These are phyloP conservation scores for Calocybe gambosa DNA, from an alignment of 1,284 basidiomycete genomes.

Conservation along the genomic window DNA sequence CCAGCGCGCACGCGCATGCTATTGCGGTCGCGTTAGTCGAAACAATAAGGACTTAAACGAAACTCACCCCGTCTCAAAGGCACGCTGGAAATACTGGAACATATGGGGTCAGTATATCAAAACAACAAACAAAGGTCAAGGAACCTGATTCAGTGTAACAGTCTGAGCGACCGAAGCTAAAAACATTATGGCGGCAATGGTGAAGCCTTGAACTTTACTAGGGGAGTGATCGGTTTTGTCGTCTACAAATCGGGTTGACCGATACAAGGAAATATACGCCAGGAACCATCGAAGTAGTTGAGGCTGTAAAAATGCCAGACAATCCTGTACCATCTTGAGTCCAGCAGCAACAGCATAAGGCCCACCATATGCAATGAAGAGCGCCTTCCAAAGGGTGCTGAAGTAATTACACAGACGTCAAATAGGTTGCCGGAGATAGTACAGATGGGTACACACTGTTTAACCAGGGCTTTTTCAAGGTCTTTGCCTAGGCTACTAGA, in stretches of 20 bases:
- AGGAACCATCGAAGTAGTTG: constrained; percentile 82
- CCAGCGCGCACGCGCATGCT: constrained; percentile 88
- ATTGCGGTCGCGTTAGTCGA: not conserved
- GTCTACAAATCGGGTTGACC: constrained; percentile 36
- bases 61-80: constrained; percentile 66
- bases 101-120: not conserved
- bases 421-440: not conserved
- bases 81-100: constrained; percentile 74
- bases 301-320: constrained; percentile 81
- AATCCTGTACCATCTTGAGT: constrained; percentile 77
- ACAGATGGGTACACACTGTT: constrained; percentile 40
- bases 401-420: constrained; percentile 7
- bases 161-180: constrained; percentile 72
- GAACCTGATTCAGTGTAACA: constrained; percentile 79
- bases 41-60: not conserved
- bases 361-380: constrained; percentile 74
- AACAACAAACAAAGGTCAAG: constrained; percentile 7
- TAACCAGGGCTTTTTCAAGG: constrained; percentile 57
- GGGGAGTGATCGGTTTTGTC: constrained; percentile 21
- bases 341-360: constrained; percentile 66
- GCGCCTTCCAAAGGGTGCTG: constrained; percentile 65
- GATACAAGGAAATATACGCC: constrained; percentile 76
- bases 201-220: constrained; percentile 55
- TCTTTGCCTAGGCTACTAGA: constrained; percentile 64
- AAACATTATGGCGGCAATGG: constrained; percentile 79